Base-by-base conservation (phyloP, 768 basidiomycete species). In the Collybia nuda region DNA sequence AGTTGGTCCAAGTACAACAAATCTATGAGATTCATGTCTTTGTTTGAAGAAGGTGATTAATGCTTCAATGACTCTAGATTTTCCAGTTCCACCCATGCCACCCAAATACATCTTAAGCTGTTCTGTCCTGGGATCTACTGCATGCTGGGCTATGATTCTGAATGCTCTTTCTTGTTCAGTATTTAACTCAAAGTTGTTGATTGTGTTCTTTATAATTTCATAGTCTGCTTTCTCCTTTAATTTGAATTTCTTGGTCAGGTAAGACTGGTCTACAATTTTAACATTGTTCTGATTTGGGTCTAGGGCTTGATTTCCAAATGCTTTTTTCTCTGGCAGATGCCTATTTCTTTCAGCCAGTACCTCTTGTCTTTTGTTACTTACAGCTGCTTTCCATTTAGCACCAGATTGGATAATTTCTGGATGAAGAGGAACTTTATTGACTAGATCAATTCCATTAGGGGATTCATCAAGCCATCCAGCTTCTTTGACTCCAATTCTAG, bases 141-240 rank as follows among this genome's bases (percentile, higher is more conserved):
- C 50, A 55, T 69, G 67, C 18, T 62, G 58, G 1, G 63, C 55
- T 9, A 71, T 51, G 21, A 69, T 59, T 2, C 39, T 1, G 40
- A 65, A 66, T 1, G 69, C 69, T 23, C 66, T 18, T 14, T 61
- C 49, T 49, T 73, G 70, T 44, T 71, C 68, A 2, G 37, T 28
- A 44, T 73, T 73, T 2, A 73, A 48, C 59, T 0, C 15, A 32
- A 44, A 55, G 56, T 12, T 50, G 5, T 18, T n/a, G n/a, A n/a
- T n/a, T n/a, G n/a, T n/a, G n/a, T n/a, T n/a, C 6, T n/a, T n/a
- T n/a, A n/a, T 48, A 39, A 11, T 50, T 51, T n/a, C n/a, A n/a
- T n/a, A n/a, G n/a, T n/a, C n/a, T n/a, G n/a, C n/a, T n/a, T n/a
- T n/a, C n/a, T n/a, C 3, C 48, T 26, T 21, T 24, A 6, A 17